A percentile compares a stretch with the other conserved stretches of the same genome.
phyloP scores from a whole-genome alignment of 78 protist genomes.

The Dictyostelium citrinum region DNA sequence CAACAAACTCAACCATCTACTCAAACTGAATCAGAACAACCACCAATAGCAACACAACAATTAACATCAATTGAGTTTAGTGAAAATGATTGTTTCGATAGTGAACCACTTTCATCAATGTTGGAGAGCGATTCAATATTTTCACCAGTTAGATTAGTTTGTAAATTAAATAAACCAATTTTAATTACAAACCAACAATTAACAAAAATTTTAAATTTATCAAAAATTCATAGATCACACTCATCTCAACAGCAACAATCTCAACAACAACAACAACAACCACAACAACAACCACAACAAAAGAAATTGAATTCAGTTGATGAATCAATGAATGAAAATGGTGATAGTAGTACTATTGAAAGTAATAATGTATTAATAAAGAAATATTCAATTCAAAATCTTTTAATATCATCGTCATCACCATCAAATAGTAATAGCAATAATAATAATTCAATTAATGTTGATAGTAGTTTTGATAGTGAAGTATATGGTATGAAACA shows the following conservation, averaged over 20 bases:
- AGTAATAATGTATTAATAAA: not conserved
- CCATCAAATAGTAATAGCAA: no score
- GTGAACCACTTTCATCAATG: not conserved
- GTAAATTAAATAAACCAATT: conserved; percentile 3
- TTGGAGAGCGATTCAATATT: not conserved
- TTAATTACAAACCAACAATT: not conserved
- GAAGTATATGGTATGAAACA: conserved; percentile 1
- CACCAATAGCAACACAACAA: not conserved
- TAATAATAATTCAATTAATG: no score
- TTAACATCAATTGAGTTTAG: not conserved
- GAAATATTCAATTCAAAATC: conserved; percentile 18
- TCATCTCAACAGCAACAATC: not conserved
- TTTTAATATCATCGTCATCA: not conserved
- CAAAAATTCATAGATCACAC: not conserved
- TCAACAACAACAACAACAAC: not conserved
- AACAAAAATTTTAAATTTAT: not conserved
- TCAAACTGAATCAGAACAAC: not conserved
- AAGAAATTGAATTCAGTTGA: not conserved
- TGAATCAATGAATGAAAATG: not conserved
- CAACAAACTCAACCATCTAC: not conserved
- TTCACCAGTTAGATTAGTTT: conserved; percentile 46
- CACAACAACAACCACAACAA: not conserved
- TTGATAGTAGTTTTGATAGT: not conserved
- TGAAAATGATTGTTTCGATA: not conserved
- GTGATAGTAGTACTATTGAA: not conserved